phyloP scores from a whole-genome alignment of 164 flowering plant genomes.

The Annona squamosa region DNA sequence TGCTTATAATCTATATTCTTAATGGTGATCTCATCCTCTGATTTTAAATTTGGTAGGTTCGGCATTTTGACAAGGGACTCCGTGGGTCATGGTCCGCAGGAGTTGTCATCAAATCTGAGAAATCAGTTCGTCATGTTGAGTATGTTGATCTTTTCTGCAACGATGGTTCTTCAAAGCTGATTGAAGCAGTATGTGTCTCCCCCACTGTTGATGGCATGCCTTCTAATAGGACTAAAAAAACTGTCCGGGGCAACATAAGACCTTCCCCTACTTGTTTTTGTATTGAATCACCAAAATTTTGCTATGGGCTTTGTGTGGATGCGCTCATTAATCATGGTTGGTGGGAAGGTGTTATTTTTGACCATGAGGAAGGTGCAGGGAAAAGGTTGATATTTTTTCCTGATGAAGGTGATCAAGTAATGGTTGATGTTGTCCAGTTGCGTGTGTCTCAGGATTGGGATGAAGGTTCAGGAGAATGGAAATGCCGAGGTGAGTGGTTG shows the following conservation, averaged over 20 bases:
- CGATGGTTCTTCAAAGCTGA: slow-evolving; percentile 8
- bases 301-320: slow-evolving; percentile 81
- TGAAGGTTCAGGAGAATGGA: slow-evolving; percentile 39
- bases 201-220: slow-evolving; percentile 1
- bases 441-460: slow-evolving; percentile 59
- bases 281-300: slow-evolving; percentile 11
- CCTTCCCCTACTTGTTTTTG: slow-evolving; percentile 11
- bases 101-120: slow-evolving; percentile 1
- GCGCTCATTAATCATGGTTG: slow-evolving; percentile 49
- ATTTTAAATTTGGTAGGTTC: slow-evolving; percentile 15
- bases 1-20: neutral
- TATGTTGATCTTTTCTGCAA: slow-evolving; percentile 18
- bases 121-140: slow-evolving; percentile 8
- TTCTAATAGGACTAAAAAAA: neutral
- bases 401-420: slow-evolving; percentile 71
- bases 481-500: slow-evolving; percentile 46
- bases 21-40: neutral
- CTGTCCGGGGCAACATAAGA: slow-evolving; percentile 17
- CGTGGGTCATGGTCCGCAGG: slow-evolving; percentile 29
- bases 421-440: slow-evolving; percentile 22
- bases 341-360: slow-evolving; percentile 97
- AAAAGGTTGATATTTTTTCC: slow-evolving; percentile 68
- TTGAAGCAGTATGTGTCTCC: slow-evolving; percentile 7
- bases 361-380: slow-evolving; percentile 37
- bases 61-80: slow-evolving; percentile 22